phyloP scores from a whole-genome alignment of 202 grass and related monocot species.

The Zizania palustris region DNA sequence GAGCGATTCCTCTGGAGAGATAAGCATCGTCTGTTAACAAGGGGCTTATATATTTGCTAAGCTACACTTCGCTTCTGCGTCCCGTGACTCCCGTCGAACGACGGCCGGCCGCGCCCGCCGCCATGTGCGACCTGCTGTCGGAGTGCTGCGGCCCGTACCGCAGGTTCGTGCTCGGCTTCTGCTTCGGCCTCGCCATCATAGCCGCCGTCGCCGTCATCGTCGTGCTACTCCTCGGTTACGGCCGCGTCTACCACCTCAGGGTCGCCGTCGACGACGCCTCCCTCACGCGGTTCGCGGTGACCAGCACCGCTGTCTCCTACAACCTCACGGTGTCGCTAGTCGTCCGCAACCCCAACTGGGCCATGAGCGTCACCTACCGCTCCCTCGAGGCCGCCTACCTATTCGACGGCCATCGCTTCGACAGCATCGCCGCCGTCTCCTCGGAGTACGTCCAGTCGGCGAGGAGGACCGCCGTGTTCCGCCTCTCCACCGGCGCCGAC shows the following conservation, averaged over 20 bases:
- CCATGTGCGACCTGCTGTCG: conserved; percentile 33
- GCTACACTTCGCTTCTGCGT: too few species aligned
- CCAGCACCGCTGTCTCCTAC: conserved; percentile 40
- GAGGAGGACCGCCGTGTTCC: conserved; percentile 46
- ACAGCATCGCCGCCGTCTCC: conserved; percentile 23
- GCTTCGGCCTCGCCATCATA: conserved; percentile 26
- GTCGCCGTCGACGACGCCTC: conserved; percentile 46
- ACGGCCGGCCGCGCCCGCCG: background rate
- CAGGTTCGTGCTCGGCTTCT: conserved; percentile 49
- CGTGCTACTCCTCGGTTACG: conserved; percentile 3
- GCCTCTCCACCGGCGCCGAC: conserved; percentile 30
- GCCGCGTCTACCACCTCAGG: conserved; percentile 14
- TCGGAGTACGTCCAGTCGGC: conserved; percentile 18
- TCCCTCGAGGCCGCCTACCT: conserved; percentile 48
- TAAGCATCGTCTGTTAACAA: too few species aligned
- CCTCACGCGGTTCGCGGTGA: conserved; percentile 40
- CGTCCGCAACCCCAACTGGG: conserved; percentile 52
- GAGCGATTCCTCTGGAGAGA: too few species aligned
- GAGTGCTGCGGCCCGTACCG: conserved; percentile 38
- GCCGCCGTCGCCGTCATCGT: background rate
- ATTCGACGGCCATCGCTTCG: conserved; percentile 50
- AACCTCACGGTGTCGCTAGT: conserved; percentile 51
- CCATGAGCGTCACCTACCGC: conserved; percentile 38
- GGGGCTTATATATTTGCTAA: background rate
- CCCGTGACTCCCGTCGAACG: background rate